Evolutionary conservation across 352 stramenopile species (phyloP).

Genomic region (Globisporangium barbulae): DNA sequence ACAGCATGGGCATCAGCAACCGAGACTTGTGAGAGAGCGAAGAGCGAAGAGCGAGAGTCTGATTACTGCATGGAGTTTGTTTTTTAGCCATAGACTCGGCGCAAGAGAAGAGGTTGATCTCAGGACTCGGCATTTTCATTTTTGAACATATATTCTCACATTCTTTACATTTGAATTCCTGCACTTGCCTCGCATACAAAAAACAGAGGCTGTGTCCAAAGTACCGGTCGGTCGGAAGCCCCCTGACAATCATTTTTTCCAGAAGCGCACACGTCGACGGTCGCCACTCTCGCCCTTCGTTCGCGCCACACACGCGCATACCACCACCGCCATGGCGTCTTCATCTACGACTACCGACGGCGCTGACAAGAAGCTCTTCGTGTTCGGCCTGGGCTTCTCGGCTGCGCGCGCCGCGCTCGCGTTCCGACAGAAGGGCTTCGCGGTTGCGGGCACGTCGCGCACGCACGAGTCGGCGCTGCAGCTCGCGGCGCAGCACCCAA

Average conservation of each 20-base stretch:
- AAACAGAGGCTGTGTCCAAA: no score
- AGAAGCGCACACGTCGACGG: not conserved
- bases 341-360: no score
- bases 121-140: no score
- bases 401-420: slow-evolving; percentile 63
- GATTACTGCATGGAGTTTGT: not conserved
- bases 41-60: not conserved
- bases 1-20: not conserved
- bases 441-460: slow-evolving; percentile 70
- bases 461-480: slow-evolving; percentile 42
- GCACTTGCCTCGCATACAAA: no score
- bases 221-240: no score
- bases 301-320: not conserved
- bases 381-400: slow-evolving; percentile 89
- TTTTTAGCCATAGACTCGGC: no score
- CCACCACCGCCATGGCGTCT: not conserved
- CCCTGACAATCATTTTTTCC: not conserved
- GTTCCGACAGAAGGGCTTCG: slow-evolving; percentile 62
- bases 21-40: slow-evolving; percentile 2
- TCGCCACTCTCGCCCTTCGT: not conserved
- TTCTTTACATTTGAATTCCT: no score
- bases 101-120: no score
- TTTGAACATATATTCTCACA: no score
- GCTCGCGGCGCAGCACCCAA: slow-evolving; percentile 30
- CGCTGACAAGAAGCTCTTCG: slow-evolving; percentile 59